phyloP scores from a whole-genome alignment of 2,329 filamentous ascomycete species.

The Piedraia hortae region DNA sequence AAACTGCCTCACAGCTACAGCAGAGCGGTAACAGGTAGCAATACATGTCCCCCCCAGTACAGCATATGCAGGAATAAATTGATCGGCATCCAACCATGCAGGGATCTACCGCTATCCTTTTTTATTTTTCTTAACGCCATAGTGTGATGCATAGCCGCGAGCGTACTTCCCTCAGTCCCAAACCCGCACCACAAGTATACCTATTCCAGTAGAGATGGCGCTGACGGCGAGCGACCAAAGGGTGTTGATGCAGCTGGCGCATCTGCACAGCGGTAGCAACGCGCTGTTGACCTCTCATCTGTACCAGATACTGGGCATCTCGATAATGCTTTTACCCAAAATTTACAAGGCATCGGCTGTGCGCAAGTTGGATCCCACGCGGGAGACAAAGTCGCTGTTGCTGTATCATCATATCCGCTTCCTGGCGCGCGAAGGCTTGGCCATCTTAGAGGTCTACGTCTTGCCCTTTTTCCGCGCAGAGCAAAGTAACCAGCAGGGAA shows the following conservation, averaged over 20 bases:
- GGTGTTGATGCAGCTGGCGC: constrained; percentile 72
- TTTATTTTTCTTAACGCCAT: too few relatives aligned
- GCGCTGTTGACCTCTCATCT: constrained; percentile 55
- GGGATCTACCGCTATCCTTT: too few relatives aligned
- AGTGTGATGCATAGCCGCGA: too few relatives aligned
- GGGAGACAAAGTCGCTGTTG: constrained; percentile 51
- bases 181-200: too few relatives aligned
- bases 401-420: constrained; percentile 82
- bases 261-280: constrained; percentile 48
- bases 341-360: constrained; percentile 61
- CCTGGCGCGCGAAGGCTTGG: constrained; percentile 73
- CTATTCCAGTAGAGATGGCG: too few relatives aligned
- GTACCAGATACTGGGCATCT: constrained; percentile 75
- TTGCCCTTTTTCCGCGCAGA: constrained; percentile 45
- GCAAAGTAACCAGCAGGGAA: constrained; percentile 48
- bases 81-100: too few relatives aligned
- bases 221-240: constrained; percentile 95
- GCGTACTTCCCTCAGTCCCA: too few relatives aligned
- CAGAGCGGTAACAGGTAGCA: too few relatives aligned
- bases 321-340: constrained; percentile 61
- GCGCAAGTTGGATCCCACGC: constrained; percentile 52
- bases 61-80: too few relatives aligned
- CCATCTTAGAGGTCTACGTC: constrained; percentile 64
- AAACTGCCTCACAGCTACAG: too few relatives aligned
- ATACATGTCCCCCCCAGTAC: too few relatives aligned